phyloP scores from a whole-genome alignment of 2,329 filamentous ascomycete genomes.

The Colletotrichum plurivorum region DNA sequence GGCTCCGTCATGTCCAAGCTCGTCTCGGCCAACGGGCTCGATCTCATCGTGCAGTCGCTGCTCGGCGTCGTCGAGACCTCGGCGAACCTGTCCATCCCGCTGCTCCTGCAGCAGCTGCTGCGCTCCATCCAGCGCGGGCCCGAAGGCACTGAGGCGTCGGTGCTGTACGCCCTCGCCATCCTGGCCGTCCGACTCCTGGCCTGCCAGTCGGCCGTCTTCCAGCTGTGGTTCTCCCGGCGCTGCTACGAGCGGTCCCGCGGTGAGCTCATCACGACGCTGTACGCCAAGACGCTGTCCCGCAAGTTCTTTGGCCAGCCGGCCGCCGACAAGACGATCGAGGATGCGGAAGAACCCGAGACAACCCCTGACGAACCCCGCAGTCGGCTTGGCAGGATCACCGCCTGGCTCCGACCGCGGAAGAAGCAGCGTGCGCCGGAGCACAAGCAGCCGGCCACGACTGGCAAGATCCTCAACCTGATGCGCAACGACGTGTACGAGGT shows the following conservation, averaged over 20 bases:
- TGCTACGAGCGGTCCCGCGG: conserved; percentile 87
- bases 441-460: conserved; percentile 81
- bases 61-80: conserved; percentile 75
- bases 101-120: conserved; percentile 81
- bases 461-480: conserved; percentile 92
- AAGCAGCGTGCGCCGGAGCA: conserved; percentile 42
- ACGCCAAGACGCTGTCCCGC: conserved; percentile 80
- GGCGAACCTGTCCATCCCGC: conserved; percentile 70
- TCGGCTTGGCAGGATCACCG: conserved; percentile 16
- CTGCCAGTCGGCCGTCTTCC: conserved; percentile 77
- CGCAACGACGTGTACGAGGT: conserved; percentile 87
- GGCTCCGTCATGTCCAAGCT: conserved; percentile 81
- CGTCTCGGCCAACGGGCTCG: conserved; percentile 82
- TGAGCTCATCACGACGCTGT: conserved; percentile 88
- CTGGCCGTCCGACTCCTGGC: conserved; percentile 72
- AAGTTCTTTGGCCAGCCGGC: conserved; percentile 64
- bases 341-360: conserved; percentile 39
- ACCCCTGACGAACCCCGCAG: conserved; percentile 15
- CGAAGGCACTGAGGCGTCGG: conserved; percentile 66
- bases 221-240: conserved; percentile 86
- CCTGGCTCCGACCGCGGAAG: conserved; percentile 21
- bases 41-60: conserved; percentile 77
- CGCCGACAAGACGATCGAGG: conserved; percentile 41
- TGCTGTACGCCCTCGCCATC: conserved; percentile 76
- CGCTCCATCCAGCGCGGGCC: conserved; percentile 72